Percentiles rank a stretch among this genome's conserved stretches.
Evolutionary conservation across 1,284 basidiomycete species (phyloP).

Genomic region (Malassezia globosa): DNA sequence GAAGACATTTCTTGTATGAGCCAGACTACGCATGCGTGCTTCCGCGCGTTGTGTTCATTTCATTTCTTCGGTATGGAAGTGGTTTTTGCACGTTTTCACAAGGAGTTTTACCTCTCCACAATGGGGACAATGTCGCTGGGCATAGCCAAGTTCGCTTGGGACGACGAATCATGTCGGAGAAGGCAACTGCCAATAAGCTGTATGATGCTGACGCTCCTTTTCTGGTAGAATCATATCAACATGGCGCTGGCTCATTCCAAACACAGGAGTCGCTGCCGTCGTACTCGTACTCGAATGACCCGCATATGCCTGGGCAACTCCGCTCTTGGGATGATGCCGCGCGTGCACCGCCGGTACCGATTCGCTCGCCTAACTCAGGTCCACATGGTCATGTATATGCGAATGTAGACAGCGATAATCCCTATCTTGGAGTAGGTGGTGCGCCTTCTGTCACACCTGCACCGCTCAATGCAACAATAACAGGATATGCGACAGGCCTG

Average conservation of each 20-base stretch:
- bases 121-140: no score
- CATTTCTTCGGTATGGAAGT: no score
- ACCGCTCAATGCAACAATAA: constrained; percentile 13
- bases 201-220: constrained; percentile 14
- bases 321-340: constrained; percentile 18
- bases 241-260: background rate
- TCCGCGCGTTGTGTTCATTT: no score
- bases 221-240: constrained; percentile 14
- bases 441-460: background rate
- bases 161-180: constrained; percentile 1
- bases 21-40: no score
- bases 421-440: background rate
- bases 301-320: background rate
- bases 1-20: no score
- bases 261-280: background rate
- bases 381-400: constrained; percentile 7
- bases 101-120: no score
- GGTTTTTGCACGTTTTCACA: no score
- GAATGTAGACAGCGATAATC: constrained; percentile 2
- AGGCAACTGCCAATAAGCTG: background rate
- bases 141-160: no score
- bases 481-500: constrained; percentile 13
- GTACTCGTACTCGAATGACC: constrained; percentile 5
- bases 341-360: constrained; percentile 7
- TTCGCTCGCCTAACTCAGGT: background rate